Conservation (phyloP, 768 basidiomycete species). For the Suillus occidentalis region DNA sequence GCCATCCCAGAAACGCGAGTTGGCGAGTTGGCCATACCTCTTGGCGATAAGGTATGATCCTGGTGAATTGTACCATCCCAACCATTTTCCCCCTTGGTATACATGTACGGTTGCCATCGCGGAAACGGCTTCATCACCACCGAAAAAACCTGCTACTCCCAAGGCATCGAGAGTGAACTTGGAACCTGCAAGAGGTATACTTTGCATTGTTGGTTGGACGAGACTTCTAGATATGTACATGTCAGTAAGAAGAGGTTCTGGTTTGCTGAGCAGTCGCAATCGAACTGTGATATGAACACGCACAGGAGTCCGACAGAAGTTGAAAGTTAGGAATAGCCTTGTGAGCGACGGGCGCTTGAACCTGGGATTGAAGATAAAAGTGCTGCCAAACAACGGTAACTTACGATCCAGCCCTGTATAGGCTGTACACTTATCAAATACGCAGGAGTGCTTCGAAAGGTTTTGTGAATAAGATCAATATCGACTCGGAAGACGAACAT, state of each 20-base stretch:
- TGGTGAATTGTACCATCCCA: slow-evolving; percentile 41
- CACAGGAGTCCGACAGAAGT: not conserved
- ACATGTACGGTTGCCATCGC: slow-evolving; percentile 40
- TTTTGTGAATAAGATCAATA: not conserved
- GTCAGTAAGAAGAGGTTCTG: slow-evolving; percentile 8
- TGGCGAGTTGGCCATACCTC: slow-evolving; percentile 33
- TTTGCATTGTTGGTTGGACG: slow-evolving; percentile 16
- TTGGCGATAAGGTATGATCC: slow-evolving; percentile 37
- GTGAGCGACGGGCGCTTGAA: not conserved
- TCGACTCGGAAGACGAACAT: not conserved
- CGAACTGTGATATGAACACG: not conserved
- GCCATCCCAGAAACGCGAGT: slow-evolving; percentile 34
- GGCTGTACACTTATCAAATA: not conserved
- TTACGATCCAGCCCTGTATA: not conserved
- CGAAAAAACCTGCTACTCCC: slow-evolving; percentile 38
- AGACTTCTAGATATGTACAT: slow-evolving; percentile 24
- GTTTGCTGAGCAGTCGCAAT: not conserved
- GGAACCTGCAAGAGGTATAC: slow-evolving; percentile 17
- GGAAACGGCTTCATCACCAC: slow-evolving; percentile 39
- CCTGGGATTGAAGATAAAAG: not conserved
- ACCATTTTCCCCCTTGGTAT: slow-evolving; percentile 31
- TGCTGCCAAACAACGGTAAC: not conserved
- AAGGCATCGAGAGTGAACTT: slow-evolving; percentile 30
- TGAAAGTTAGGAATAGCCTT: not conserved
- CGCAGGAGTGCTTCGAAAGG: not conserved